phyloP scores from a whole-genome alignment of 441 rosid genomes.

The Gossypium aridum region DNA sequence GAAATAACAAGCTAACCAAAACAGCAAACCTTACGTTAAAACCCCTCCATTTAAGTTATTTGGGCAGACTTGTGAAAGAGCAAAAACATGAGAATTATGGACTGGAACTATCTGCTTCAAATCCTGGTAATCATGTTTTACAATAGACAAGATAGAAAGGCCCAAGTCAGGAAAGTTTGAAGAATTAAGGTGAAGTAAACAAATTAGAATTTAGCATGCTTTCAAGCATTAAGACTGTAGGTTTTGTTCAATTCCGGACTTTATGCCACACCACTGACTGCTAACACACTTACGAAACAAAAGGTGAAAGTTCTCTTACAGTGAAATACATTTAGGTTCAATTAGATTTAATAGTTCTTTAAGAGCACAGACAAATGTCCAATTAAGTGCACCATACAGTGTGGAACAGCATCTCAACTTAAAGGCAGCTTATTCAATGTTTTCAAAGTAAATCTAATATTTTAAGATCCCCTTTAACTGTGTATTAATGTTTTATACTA shows the following conservation, averaged over 20 bases:
- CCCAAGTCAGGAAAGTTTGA: conserved; percentile 20
- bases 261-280: background rate
- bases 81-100: conserved; percentile 81
- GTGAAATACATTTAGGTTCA: background rate
- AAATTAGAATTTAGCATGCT: conserved; percentile 4
- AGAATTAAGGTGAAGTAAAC: conserved; percentile 9
- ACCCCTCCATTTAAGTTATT: conserved; percentile 72
- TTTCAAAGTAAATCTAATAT: conserved; percentile 6
- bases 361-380: background rate
- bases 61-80: conserved; percentile 85
- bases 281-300: background rate
- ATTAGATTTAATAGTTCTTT: background rate
- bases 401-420: background rate
- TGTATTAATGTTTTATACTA: background rate
- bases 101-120: conserved; percentile 52
- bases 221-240: background rate
- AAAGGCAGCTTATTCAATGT: background rate
- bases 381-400: background rate
- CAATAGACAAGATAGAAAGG: conserved; percentile 21
- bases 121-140: conserved; percentile 77
- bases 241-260: background rate
- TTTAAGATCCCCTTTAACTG: background rate
- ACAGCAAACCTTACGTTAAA: conserved; percentile 62
- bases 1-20: conserved; percentile 8
- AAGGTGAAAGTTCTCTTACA: background rate